phyloP scores from a whole-genome alignment of 345 rosid species.

The Melastoma malabathricum region DNA sequence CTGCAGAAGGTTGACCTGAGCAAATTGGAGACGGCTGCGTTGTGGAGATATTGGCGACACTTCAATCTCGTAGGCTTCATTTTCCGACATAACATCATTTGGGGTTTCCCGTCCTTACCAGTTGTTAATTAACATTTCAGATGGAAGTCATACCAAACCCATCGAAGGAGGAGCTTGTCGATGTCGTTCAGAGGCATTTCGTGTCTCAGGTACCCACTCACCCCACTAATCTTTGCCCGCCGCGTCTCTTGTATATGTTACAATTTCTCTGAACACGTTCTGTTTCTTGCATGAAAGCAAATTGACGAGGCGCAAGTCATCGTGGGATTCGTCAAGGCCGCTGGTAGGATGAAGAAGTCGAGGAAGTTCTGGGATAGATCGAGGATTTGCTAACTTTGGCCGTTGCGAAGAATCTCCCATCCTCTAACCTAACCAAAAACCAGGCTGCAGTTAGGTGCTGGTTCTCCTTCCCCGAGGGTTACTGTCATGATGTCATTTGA shows the following conservation, averaged over 20 bases:
- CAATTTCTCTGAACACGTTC: no score
- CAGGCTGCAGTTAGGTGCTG: no score
- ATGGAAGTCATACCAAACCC: conserved; percentile 80
- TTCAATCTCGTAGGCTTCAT: conserved; percentile 68
- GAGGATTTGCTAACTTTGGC: no score
- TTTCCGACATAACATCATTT: not conserved
- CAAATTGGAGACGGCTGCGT: conserved; percentile 80
- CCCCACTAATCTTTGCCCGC: not conserved
- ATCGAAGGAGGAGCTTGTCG: conserved; percentile 71
- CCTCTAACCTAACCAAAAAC: no score
- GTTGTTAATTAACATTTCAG: conserved; percentile 14
- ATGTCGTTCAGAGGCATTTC: conserved; percentile 78
- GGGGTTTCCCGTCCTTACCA: not conserved
- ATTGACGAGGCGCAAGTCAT: conserved; percentile 94
- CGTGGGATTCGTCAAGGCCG: conserved; percentile 83
- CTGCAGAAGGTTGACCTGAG: conserved; percentile 74
- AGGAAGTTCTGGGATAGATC: no score
- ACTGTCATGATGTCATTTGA: no score
- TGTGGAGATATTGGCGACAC: conserved; percentile 77
- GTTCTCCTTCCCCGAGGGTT: no score
- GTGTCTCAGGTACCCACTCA: conserved; percentile 55
- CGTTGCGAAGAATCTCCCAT: no score
- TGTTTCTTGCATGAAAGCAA: conserved; percentile 29
- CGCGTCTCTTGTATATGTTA: no score
- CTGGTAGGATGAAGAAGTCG: conserved; percentile 51